A percentile compares a stretch with the other conserved stretches of the same genome.
These are phyloP conservation scores for Alternaria triticina DNA, from an alignment of 2,329 filamentous ascomycete species.

Conservation along the genomic window DNA sequence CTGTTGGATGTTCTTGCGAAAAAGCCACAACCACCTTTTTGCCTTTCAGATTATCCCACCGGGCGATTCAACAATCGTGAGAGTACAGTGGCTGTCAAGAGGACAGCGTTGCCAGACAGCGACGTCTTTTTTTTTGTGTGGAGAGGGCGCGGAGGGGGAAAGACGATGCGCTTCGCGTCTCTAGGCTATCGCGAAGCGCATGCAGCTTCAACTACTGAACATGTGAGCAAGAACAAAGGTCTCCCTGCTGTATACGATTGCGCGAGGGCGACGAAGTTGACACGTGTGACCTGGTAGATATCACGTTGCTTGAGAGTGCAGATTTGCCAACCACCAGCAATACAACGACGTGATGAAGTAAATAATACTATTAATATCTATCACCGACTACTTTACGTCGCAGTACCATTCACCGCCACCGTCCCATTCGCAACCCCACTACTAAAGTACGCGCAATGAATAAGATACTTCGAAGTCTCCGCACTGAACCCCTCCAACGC, in stretches of 20 bases:
- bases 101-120: too few species aligned
- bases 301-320: not conserved
- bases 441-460: constrained; percentile 13
- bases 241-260: not conserved
- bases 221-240: not conserved
- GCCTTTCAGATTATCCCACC: too few species aligned
- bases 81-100: too few species aligned
- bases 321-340: not conserved
- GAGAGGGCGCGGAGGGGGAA: too few species aligned
- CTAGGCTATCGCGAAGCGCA: too few species aligned
- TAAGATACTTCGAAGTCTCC: constrained; percentile 1
- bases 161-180: too few species aligned
- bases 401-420: not conserved
- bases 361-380: not conserved
- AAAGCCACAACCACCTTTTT: too few species aligned
- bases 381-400: not conserved
- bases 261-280: not conserved
- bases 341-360: not conserved
- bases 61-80: too few species aligned
- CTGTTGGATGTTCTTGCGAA: too few species aligned
- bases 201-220: not conserved
- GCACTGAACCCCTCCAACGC: constrained; percentile 5
- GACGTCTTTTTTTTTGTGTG: too few species aligned
- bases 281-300: rapidly evolving
- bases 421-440: not conserved